Evolutionary conservation across 495 filamentous ascomycete genomes (phyloP).

Genomic region (Amniculicola lignicola): DNA sequence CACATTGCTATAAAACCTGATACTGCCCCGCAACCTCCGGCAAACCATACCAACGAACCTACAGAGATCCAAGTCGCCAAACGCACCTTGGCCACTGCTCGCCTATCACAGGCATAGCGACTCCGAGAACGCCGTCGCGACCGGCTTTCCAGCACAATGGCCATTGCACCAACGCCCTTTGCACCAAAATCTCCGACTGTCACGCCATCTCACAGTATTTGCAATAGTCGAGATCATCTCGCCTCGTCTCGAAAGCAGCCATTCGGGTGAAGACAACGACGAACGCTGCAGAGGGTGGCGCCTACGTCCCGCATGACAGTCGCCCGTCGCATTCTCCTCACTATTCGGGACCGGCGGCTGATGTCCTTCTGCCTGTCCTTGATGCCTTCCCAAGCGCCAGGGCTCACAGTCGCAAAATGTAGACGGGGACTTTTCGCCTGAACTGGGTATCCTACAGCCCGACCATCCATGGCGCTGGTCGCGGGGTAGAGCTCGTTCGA

Average conservation of each 20-base stretch:
- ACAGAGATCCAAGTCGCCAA: too few relatives aligned
- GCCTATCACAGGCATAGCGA: too few relatives aligned
- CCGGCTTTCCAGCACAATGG: too few relatives aligned
- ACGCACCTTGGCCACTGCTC: too few relatives aligned
- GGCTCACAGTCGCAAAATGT: not conserved
- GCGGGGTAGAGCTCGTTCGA: constrained; percentile 6
- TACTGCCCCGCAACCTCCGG: too few relatives aligned
- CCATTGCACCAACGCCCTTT: constrained; percentile 10
- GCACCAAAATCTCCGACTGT: constrained; percentile 4
- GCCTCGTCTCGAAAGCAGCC: not conserved
- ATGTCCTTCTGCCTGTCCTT: not conserved
- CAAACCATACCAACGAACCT: too few relatives aligned
- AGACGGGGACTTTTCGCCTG: constrained; percentile 14
- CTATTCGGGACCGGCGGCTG: constrained; percentile 11
- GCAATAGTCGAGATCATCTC: constrained; percentile 8
- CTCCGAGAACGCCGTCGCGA: too few relatives aligned
- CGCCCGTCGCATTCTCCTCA: constrained; percentile 4
- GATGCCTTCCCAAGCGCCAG: not conserved
- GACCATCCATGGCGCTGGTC: not conserved
- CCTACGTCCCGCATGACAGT: constrained; percentile 5
- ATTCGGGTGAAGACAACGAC: not conserved
- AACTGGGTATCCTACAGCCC: not conserved
- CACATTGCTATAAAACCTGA: constrained; percentile 11
- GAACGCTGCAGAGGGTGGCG: constrained; percentile 18
- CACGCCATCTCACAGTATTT: constrained; percentile 14